Evolutionary conservation across 345 rosid genomes (phyloP).

Genomic region (Moricandia moricandioides): DNA sequence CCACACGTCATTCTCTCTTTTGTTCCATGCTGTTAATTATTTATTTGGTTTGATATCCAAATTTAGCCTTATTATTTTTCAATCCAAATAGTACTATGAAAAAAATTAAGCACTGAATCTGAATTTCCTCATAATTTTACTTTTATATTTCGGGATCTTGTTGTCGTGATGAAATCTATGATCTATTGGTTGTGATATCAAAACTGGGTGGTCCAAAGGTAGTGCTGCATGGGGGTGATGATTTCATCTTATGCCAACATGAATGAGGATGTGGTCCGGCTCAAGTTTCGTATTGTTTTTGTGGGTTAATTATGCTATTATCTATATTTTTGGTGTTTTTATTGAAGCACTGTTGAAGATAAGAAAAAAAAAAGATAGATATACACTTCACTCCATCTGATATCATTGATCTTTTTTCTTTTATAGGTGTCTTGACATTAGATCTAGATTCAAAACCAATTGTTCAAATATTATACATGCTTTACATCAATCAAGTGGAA

Average conservation of each 20-base stretch:
- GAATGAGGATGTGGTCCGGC: constrained; percentile 11
- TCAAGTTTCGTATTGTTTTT: not conserved
- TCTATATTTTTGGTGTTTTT: not conserved
- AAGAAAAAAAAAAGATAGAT: not conserved
- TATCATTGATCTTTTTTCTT: not conserved
- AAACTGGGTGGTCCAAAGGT: constrained; percentile 28
- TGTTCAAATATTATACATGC: not conserved
- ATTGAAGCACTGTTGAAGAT: not conserved
- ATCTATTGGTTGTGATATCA: not conserved
- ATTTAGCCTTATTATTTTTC: not conserved
- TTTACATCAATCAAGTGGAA: constrained; percentile 25
- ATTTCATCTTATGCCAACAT: constrained; percentile 10
- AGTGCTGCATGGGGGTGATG: constrained; percentile 28
- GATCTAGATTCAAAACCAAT: constrained; percentile 25
- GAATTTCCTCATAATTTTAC: too few relatives aligned
- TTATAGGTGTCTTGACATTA: not conserved
- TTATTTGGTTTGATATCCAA: not conserved
- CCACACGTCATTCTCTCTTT: not conserved
- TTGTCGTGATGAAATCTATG: not conserved
- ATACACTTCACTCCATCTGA: not conserved
- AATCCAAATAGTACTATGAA: not conserved
- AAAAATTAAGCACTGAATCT: not conserved
- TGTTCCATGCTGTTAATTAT: not conserved
- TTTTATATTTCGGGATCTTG: not conserved
- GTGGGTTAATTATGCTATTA: not conserved